phyloP scores from a whole-genome alignment of 2,329 filamentous ascomycete genomes.

The Venturia nashicola region DNA sequence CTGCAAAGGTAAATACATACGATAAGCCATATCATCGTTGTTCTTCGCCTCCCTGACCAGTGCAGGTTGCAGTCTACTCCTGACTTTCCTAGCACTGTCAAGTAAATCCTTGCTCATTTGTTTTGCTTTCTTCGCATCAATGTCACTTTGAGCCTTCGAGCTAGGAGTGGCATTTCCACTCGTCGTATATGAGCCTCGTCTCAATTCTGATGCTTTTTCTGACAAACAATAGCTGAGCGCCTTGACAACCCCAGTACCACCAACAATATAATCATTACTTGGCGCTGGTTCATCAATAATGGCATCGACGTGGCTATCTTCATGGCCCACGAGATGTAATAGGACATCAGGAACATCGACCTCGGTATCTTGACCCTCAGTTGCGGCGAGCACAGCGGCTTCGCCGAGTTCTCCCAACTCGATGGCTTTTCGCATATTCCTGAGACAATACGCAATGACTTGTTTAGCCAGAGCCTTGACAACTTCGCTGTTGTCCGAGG shows the following conservation, averaged over 20 bases:
- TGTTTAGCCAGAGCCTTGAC: slow-evolving; percentile 88
- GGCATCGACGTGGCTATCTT: slow-evolving; percentile 21
- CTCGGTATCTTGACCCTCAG: slow-evolving; percentile 34
- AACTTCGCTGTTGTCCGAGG: slow-evolving; percentile 69
- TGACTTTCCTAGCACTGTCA: slow-evolving; percentile 78
- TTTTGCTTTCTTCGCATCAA: slow-evolving; percentile 47
- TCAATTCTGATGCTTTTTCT: slow-evolving; percentile 54
- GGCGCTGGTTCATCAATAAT: slow-evolving; percentile 49
- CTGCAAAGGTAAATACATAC: slow-evolving; percentile 38
- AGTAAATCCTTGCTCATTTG: slow-evolving; percentile 90
- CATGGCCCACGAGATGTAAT: slow-evolving; percentile 71
- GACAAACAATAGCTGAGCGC: slow-evolving; percentile 82
- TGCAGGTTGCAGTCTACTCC: slow-evolving; percentile 69
- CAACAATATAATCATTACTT: slow-evolving; percentile 91
- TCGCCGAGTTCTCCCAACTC: slow-evolving; percentile 36
- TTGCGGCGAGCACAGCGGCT: slow-evolving; percentile 28
- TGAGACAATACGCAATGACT: slow-evolving; percentile 85
- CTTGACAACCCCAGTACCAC: slow-evolving; percentile 89
- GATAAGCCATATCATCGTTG: slow-evolving; percentile 63
- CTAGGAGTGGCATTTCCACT: slow-evolving; percentile 44
- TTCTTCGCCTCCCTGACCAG: slow-evolving; percentile 61
- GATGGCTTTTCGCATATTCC: slow-evolving; percentile 75
- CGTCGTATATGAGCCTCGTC: slow-evolving; percentile 24
- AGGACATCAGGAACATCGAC: slow-evolving; percentile 70
- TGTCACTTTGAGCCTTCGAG: slow-evolving; percentile 15